Percentiles rank a stretch among this genome's conserved stretches.
These are phyloP conservation scores for Dunaliella sp. DNA, from an alignment of 139 green algal species.

Conservation along the genomic window DNA sequence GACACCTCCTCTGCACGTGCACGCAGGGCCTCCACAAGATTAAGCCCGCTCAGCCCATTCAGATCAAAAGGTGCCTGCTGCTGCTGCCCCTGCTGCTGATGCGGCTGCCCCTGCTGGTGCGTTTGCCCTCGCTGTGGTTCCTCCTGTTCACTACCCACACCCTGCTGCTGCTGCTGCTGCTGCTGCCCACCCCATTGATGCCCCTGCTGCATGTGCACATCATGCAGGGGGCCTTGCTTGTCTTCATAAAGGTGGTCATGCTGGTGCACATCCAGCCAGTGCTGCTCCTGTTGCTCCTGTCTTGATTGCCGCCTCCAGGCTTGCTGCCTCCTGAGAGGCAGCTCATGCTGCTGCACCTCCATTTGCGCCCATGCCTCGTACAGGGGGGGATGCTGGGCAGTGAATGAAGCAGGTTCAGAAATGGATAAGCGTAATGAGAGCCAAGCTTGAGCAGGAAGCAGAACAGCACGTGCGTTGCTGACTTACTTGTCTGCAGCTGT, in stretches of 20 bases:
- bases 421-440: not conserved
- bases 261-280: not conserved
- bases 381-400: conserved; percentile 42
- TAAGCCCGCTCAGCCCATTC: not conserved
- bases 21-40: not conserved
- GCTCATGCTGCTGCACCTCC: conserved; percentile 33
- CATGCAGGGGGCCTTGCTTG: not conserved
- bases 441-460: not conserved
- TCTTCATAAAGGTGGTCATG: not conserved
- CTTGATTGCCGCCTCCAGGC: not conserved
- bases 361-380: conserved; percentile 56
- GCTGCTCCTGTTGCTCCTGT: not conserved
- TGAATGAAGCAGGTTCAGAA: not conserved
- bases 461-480: not conserved
- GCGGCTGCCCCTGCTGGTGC: not conserved
- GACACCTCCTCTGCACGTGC: not conserved
- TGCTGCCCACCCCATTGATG: not conserved
- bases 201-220: too few relatives aligned
- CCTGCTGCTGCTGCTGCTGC: not conserved
- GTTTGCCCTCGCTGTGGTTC: too few relatives aligned
- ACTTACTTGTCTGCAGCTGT: too few relatives aligned
- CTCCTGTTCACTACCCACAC: too few relatives aligned
- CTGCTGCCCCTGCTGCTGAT: not conserved
- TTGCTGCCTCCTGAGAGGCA: conserved; percentile 11
- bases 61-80: not conserved